Percentiles rank a stretch among this genome's conserved stretches.
phyloP scores from a whole-genome alignment of 306 rosid genomes.

The Dryas octopetala region DNA sequence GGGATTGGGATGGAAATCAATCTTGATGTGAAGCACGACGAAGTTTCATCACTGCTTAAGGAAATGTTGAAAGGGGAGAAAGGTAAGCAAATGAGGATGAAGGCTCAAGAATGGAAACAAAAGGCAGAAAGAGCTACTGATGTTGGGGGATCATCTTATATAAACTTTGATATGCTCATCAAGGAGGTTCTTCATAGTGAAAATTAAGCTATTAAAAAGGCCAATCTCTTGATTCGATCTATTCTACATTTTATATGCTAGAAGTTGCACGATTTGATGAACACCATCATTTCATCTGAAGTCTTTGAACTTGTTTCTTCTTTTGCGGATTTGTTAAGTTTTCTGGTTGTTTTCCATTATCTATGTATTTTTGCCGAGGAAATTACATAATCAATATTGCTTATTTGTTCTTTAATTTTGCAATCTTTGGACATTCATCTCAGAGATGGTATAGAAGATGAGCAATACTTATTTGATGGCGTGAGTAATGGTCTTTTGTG shows the following conservation, averaged over 20 bases:
- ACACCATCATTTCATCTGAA: too few relatives aligned
- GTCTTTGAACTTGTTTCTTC: too few relatives aligned
- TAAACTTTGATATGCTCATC: background rate
- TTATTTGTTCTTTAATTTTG: background rate
- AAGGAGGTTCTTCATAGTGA: background rate
- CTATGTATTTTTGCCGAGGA: too few relatives aligned
- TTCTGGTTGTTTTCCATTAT: too few relatives aligned
- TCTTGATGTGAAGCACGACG: too few relatives aligned
- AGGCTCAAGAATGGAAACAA: background rate
- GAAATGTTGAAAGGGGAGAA: background rate
- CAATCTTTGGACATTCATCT: conserved; percentile 9
- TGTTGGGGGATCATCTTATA: background rate
- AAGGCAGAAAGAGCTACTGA: background rate
- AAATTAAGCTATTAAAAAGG: too few relatives aligned
- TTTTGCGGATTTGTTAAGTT: too few relatives aligned
- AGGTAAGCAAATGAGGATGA: background rate
- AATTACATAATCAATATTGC: background rate
- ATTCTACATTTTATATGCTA: too few relatives aligned
- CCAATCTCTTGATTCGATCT: too few relatives aligned
- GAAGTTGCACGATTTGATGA: too few relatives aligned
- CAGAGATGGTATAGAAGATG: conserved; percentile 94
- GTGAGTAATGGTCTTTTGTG: conserved; percentile 20
- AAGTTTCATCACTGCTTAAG: too few relatives aligned
- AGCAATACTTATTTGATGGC: conserved; percentile 76
- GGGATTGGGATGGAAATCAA: too few relatives aligned